These are phyloP conservation scores for Erysimum pusillum DNA, from an alignment of 441 rosid genomes.

Conservation along the genomic window DNA sequence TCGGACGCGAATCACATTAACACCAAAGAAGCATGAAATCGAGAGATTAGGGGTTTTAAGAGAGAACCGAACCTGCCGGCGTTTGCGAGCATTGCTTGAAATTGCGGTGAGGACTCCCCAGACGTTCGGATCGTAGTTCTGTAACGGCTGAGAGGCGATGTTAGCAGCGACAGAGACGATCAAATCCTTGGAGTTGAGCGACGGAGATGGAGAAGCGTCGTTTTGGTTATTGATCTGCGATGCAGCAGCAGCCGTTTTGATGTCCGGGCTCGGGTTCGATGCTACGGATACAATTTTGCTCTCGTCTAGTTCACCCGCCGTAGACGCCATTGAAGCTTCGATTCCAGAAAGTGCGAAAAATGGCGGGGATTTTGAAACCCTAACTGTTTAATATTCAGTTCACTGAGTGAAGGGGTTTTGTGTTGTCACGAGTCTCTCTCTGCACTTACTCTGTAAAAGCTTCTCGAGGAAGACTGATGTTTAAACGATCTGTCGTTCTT, in stretches of 20 bases:
- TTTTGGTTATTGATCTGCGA: constrained; percentile 49
- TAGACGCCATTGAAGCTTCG: constrained; percentile 43
- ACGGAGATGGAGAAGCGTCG: constrained; percentile 50
- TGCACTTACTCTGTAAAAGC: constrained; percentile 7
- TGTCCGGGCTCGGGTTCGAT: constrained; percentile 47
- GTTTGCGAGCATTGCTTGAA: constrained; percentile 79
- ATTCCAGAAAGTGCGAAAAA: constrained; percentile 22
- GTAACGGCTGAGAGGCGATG: constrained; percentile 76
- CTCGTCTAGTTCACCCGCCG: constrained; percentile 58
- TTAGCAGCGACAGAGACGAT: constrained; percentile 69
- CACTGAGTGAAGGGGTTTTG: not conserved
- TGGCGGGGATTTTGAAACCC: constrained; percentile 70
- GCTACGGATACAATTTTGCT: constrained; percentile 36
- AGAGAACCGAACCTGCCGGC: constrained; percentile 64
- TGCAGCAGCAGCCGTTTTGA: constrained; percentile 34
- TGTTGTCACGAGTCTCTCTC: not conserved
- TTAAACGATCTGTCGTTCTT: constrained; percentile 20
- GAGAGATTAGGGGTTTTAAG: constrained; percentile 38
- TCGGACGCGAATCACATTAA: not conserved
- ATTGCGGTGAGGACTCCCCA: constrained; percentile 97
- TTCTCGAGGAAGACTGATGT: constrained; percentile 42
- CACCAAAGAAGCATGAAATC: not conserved
- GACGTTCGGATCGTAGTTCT: constrained; percentile 68
- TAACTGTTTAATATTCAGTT: constrained; percentile 25
- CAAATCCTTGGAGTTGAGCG: constrained; percentile 58